Base-by-base conservation (phyloP, 176 grass and related monocot species). In the Juncus effusus region DNA sequence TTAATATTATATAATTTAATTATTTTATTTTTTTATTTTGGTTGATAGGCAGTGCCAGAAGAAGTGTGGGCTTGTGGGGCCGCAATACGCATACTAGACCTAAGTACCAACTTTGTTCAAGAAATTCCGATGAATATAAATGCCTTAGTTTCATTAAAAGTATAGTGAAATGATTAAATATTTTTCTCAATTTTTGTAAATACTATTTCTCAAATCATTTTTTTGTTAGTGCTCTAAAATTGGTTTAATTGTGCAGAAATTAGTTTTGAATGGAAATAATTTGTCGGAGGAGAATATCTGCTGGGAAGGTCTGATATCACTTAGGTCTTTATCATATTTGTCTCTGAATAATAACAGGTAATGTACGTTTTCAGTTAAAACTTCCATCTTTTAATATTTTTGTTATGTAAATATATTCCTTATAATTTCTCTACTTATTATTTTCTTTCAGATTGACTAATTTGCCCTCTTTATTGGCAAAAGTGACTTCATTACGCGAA, bases 11-110 rank as follows among this genome's bases (percentile, higher is more conserved):
- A 9, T 51, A 60, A 57, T 12, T 60, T 60, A 60, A 6, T 54
- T 67, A 51, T 63, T 38, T 19, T 12, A 16, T 55, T n/a, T 71
- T 40, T 11, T 60, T 36, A 16, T 75, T 40, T 12, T 12, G 19
- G 19, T 28, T 28, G 67, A 41, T 85, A 96, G 93, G 82, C 13
- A 62, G 74, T 96, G 42, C 93, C 93, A 70, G 85, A 96, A 55
- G 93, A 96, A 88, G 80, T 88, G 47, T 91, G 93, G 93, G 75
- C 67, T 40, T 96, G 85, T 84, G 93, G 85, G 19, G 60, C 74
- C 36, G 87, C 87, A 5, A 39, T 84, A 81, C 76, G 93, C 53
- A 69, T 91, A 75, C 60, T 96, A 52, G 93, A 96, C 66, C 51
- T 77, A 49, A 79, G 67, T 61, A 82, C 77, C 60, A 96, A 96